These are phyloP conservation scores for Lecanicillium sp. DNA, from an alignment of 2,329 filamentous ascomycete species.

Conservation along the genomic window DNA sequence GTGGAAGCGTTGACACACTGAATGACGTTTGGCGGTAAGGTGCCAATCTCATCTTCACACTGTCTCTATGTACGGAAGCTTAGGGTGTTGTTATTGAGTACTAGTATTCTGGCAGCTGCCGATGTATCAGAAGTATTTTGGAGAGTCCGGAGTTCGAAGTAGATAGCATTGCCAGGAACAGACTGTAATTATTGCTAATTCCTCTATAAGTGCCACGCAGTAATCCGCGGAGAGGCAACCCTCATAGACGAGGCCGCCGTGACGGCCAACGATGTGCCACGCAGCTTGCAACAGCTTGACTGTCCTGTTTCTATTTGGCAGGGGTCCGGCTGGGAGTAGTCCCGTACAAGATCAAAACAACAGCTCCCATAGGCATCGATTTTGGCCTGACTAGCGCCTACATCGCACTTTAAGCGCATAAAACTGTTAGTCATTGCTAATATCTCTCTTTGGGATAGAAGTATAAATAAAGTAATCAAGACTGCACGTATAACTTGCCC, in stretches of 20 bases:
- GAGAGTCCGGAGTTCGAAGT: no score
- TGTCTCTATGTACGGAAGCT: no score
- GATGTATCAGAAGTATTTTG: no score
- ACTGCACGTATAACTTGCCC: not conserved
- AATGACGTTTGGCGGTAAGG: no score
- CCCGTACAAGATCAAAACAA: not conserved
- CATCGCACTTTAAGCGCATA: not conserved
- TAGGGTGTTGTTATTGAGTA: no score
- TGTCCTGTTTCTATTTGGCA: not conserved
- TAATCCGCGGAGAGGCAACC: not conserved
- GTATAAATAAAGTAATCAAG: not conserved
- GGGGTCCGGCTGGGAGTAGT: not conserved
- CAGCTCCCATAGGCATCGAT: not conserved
- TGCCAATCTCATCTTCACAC: no score
- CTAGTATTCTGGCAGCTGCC: no score
- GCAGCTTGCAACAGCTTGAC: not conserved
- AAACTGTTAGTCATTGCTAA: not conserved
- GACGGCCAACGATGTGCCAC: not conserved
- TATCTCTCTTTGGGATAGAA: not conserved
- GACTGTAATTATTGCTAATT: not conserved
- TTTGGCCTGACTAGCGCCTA: not conserved
- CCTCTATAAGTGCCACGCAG: not conserved
- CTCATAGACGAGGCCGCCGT: not conserved
- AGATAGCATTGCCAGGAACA: not conserved
- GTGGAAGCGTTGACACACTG: no score